Conservation (phyloP, 371 early-diverging fungal genomes). For the Mortierella sp. region DNA sequence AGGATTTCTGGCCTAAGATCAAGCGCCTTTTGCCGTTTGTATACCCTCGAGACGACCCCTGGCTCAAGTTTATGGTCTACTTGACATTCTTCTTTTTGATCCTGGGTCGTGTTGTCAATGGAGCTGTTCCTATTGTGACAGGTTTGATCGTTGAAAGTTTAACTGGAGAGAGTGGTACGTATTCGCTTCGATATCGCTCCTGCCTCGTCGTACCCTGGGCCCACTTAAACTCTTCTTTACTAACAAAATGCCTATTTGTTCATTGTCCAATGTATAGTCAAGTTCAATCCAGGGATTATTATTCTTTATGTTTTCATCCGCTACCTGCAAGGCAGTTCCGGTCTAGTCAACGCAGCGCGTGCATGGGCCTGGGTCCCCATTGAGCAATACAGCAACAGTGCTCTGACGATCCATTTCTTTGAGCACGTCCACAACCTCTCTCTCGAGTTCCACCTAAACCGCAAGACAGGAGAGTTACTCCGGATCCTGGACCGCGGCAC, state of each 20-base stretch:
- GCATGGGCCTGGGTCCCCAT: slow-evolving; percentile 93
- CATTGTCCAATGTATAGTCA: neutral
- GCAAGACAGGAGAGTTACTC: slow-evolving; percentile 94
- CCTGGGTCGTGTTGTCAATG: slow-evolving; percentile 83
- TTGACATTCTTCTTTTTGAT: slow-evolving; percentile 76
- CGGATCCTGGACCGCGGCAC: slow-evolving; percentile 91
- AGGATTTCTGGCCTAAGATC: slow-evolving; percentile 68
- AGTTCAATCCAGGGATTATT: slow-evolving; percentile 33
- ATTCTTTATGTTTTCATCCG: slow-evolving; percentile 75
- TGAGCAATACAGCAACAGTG: slow-evolving; percentile 86
- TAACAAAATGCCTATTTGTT: neutral
- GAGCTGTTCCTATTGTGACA: slow-evolving; percentile 83
- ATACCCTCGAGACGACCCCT: slow-evolving; percentile 76
- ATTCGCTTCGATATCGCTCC: neutral
- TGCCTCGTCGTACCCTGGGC: neutral
- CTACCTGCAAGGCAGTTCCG: slow-evolving; percentile 85
- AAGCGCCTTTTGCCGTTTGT: slow-evolving; percentile 82
- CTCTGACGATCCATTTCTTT: slow-evolving; percentile 88
- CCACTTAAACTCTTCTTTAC: too few species aligned
- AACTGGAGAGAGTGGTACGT: slow-evolving; percentile 46
- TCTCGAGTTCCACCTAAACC: slow-evolving; percentile 89
- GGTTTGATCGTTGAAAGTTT: slow-evolving; percentile 79
- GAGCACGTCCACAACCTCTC: slow-evolving; percentile 86
- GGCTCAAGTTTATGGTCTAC: slow-evolving; percentile 75
- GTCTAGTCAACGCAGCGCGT: slow-evolving; percentile 83